Percentiles rank a stretch among this genome's conserved stretches.
Evolutionary conservation across 129 eudicot genomes (phyloP).

Genomic region (Artemisia tridentata): DNA sequence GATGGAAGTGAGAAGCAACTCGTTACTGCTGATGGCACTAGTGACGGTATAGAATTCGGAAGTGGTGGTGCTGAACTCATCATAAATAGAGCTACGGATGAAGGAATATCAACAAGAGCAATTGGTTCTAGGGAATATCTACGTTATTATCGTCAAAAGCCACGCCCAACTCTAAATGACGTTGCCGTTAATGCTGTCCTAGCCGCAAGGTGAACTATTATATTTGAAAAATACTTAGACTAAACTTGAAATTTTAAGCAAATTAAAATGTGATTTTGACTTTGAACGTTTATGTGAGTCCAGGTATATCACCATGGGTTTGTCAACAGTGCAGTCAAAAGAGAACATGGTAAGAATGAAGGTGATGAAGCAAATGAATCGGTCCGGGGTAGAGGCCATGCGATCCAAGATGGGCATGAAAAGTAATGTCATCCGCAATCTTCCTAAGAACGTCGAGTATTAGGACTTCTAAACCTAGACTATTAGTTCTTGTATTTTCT

Average conservation of each 20-base stretch:
- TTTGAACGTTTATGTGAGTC: not conserved
- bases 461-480: slow-evolving; percentile 15
- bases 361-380: slow-evolving; percentile 51
- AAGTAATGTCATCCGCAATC: slow-evolving; percentile 76
- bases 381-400: slow-evolving; percentile 71
- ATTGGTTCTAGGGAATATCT: slow-evolving; percentile 92
- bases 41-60: slow-evolving; percentile 56
- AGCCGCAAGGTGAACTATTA: slow-evolving; percentile 60
- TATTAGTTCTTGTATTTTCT: too few species aligned
- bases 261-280: not conserved
- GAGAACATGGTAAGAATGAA: slow-evolving; percentile 69
- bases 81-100: slow-evolving; percentile 41
- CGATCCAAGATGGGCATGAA: slow-evolving; percentile 78
- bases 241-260: not conserved
- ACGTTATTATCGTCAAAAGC: slow-evolving; percentile 89
- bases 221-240: too few species aligned
- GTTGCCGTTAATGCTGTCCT: slow-evolving; percentile 45
- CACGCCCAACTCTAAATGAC: slow-evolving; percentile 57
- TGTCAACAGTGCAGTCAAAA: slow-evolving; percentile 71
- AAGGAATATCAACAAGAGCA: slow-evolving; percentile 45
- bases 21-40: slow-evolving; percentile 45
- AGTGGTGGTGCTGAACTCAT: slow-evolving; percentile 79
- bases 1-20: slow-evolving; percentile 70
- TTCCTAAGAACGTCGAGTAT: slow-evolving; percentile 65
- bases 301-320: slow-evolving; percentile 88